Percentiles rank a stretch among this genome's conserved stretches.
Conservation (phyloP, 2,329 filamentous ascomycete species). For the Domatiomyces catenatus region DNA sequence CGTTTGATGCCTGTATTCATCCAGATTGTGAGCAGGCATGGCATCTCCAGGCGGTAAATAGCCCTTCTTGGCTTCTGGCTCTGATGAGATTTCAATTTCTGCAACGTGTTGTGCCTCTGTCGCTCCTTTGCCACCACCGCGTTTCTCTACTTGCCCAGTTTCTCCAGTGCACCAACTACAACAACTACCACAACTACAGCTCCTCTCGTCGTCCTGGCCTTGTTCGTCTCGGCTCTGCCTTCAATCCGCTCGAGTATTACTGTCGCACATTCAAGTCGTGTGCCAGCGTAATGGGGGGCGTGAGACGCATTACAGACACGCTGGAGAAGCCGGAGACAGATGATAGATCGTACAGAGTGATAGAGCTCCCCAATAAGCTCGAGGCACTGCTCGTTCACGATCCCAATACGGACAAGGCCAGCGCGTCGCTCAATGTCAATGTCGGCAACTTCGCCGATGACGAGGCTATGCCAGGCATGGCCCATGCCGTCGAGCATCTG, state of each 20-base stretch:
- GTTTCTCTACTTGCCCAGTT: not conserved
- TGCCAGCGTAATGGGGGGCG: conserved; percentile 16
- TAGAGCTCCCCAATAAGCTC: conserved; percentile 69
- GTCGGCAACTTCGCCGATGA: conserved; percentile 92
- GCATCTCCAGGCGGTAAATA: not conserved
- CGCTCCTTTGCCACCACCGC: not conserved
- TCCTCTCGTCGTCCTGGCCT: not conserved
- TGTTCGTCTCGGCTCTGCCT: not conserved
- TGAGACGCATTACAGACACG: conserved; percentile 44
- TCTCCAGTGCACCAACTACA: too few relatives aligned
- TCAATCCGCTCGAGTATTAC: not conserved
- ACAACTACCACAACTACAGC: not conserved
- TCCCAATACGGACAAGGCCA: conserved; percentile 88
- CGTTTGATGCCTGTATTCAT: not conserved
- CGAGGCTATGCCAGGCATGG: conserved; percentile 81
- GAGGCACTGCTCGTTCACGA: conserved; percentile 90
- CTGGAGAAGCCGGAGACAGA: conserved; percentile 75
- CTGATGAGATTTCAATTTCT: not conserved
- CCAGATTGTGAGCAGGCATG: not conserved
- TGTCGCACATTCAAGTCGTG: conserved; percentile 4
- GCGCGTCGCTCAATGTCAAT: conserved; percentile 85
- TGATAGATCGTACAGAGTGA: conserved; percentile 73
- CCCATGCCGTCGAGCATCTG: conserved; percentile 89
- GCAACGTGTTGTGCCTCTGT: not conserved
- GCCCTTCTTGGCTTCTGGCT: not conserved